These are phyloP conservation scores for Chalciporus sphaerocephalus DNA, from an alignment of 768 basidiomycete genomes.

Conservation along the genomic window DNA sequence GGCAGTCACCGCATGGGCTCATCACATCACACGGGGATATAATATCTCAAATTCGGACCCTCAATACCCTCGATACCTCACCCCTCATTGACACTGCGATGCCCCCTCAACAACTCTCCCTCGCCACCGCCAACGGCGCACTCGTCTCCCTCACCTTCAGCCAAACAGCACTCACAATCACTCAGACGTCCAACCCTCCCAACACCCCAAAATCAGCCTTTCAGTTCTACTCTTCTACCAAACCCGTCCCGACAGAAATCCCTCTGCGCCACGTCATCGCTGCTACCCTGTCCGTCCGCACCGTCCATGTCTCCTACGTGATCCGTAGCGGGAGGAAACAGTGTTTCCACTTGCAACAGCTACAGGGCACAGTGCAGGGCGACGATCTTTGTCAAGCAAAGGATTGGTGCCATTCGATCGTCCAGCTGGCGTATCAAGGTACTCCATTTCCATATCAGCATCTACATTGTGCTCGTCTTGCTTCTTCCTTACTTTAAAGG, in stretches of 20 bases:
- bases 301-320: slow-evolving; percentile 51
- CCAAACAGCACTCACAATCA: slow-evolving; percentile 26
- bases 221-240: slow-evolving; percentile 6
- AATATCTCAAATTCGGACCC: too few relatives aligned
- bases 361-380: slow-evolving; percentile 41
- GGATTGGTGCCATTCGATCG: slow-evolving; percentile 53
- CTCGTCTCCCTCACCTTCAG: slow-evolving; percentile 25
- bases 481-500: slow-evolving; percentile 30
- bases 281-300: slow-evolving; percentile 37
- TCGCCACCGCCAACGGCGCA: slow-evolving; percentile 13
- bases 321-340: slow-evolving; percentile 40
- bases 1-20: too few relatives aligned
- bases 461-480: slow-evolving; percentile 1
- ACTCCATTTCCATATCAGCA: not conserved
- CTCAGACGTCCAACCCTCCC: slow-evolving; percentile 11
- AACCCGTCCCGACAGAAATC: slow-evolving; percentile 22
- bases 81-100: slow-evolving; percentile 3
- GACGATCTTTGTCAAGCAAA: slow-evolving; percentile 32
- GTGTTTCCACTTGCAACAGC: slow-evolving; percentile 33
- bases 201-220: slow-evolving; percentile 7
- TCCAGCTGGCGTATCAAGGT: slow-evolving; percentile 62
- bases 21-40: too few relatives aligned
- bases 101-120: slow-evolving; percentile 18
- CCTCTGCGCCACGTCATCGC: slow-evolving; percentile 53
- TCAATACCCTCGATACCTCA: not conserved